Conservation (phyloP, 805 yeast species). For the Saccharomycopsis synnaedendra region DNA sequence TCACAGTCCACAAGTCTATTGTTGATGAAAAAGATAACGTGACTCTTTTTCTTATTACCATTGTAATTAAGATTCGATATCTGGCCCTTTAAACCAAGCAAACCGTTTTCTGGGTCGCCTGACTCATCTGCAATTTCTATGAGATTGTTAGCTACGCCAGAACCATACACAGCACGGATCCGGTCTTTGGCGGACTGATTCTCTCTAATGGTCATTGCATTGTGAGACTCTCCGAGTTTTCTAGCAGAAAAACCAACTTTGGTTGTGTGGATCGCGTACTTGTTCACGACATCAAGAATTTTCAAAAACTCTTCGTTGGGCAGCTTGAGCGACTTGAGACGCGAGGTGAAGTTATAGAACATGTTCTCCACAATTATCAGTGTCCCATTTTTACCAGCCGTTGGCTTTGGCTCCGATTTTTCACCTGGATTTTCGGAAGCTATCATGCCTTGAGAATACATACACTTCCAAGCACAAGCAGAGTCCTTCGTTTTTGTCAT, state of each 20-base stretch:
- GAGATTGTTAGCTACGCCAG: constrained; percentile 53
- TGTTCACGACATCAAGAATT: constrained; percentile 72
- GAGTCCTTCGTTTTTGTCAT: constrained; percentile 55
- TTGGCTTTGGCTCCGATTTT: constrained; percentile 45
- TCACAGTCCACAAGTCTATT: constrained; percentile 75
- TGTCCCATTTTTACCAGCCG: constrained; percentile 85
- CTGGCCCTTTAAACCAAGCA: constrained; percentile 41
- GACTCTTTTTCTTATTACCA: constrained; percentile 46
- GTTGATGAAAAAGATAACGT: constrained; percentile 77
- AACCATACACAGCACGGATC: constrained; percentile 64
- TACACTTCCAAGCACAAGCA: constrained; percentile 59
- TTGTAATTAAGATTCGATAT: constrained; percentile 60
- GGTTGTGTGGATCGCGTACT: constrained; percentile 67
- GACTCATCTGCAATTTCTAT: constrained; percentile 32
- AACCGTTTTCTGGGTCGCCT: constrained; percentile 32
- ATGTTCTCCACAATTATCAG: constrained; percentile 77
- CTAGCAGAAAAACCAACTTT: constrained; percentile 71
- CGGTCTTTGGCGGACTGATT: constrained; percentile 46
- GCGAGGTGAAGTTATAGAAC: constrained; percentile 77
- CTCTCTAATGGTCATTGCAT: constrained; percentile 48
- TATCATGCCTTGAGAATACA: constrained; percentile 56
- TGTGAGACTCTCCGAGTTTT: constrained; percentile 65
- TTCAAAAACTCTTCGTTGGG: constrained; percentile 64
- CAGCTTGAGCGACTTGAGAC: constrained; percentile 55
- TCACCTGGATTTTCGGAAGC: constrained; percentile 24